phyloP scores from a whole-genome alignment of 371 early-diverging fungal species.

The Apophysomyces elegans region DNA sequence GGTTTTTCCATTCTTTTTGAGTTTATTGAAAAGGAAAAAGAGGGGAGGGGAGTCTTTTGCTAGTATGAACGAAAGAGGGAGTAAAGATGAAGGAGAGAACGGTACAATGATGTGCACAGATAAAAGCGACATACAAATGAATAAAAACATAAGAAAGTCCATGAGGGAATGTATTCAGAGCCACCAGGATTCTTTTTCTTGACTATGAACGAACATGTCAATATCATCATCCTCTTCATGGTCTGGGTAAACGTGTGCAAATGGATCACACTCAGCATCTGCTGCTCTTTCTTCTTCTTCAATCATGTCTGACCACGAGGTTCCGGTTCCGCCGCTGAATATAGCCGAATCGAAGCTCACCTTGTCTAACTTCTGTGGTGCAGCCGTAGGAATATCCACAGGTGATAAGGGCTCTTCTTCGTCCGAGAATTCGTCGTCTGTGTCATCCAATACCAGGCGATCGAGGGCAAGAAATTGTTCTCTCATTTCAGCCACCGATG shows the following conservation, averaged over 20 bases:
- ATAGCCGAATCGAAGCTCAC: constrained; percentile 48
- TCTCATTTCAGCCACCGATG: constrained; percentile 39
- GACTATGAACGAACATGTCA: constrained; percentile 44
- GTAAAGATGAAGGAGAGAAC: constrained; percentile 4
- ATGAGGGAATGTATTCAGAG: constrained; percentile 25
- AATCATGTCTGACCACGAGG: constrained; percentile 54
- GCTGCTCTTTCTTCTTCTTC: constrained; percentile 38
- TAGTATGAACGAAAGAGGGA: constrained; percentile 8
- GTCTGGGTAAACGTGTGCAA: constrained; percentile 10
- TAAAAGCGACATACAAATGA: constrained; percentile 11
- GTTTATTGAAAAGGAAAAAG: constrained; percentile 1
- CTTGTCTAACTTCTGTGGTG: constrained; percentile 19
- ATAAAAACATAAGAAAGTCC: constrained; percentile 11
- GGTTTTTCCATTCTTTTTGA: constrained; percentile 6
- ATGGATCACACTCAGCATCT: constrained; percentile 4
- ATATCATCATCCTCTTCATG: constrained; percentile 43
- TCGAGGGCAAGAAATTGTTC: constrained; percentile 34
- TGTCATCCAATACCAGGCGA: constrained; percentile 34
- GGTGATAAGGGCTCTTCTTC: constrained; percentile 32
- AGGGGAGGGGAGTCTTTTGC: neutral
- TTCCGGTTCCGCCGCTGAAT: constrained; percentile 33
- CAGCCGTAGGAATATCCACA: constrained; percentile 39
- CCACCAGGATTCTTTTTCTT: constrained; percentile 57
- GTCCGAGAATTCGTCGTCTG: constrained; percentile 36
- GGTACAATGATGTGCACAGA: neutral